Base-by-base conservation (phyloP, 2,329 filamentous ascomycete genomes). In the Neofusicoccum sp. region DNA sequence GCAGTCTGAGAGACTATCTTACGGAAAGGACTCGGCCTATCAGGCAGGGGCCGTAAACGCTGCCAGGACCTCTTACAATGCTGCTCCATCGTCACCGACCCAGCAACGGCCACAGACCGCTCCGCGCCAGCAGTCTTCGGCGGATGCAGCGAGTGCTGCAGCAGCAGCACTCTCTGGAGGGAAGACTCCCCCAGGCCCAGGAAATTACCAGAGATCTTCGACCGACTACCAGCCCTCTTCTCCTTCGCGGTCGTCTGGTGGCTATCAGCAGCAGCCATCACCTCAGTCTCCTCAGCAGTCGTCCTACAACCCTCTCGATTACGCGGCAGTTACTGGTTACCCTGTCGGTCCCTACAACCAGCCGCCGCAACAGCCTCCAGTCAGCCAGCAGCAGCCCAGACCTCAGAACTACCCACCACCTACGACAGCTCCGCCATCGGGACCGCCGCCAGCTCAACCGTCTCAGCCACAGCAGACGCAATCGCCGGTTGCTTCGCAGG, bases 301-400 rank as follows among this genome's bases (percentile, higher is more conserved):
- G 41, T 86, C 85, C 66, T 95, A 95, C 72, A 90, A 95, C 71
- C 90, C 90, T 30, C 86, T 85, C 26, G 88, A 88, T 64, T 95
- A 93, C 72, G 89, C 87, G 62, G 74, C 76, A 54, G 76, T 79
- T 34, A 72, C 71, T 53, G 69, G 66, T 36, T 75, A 75, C 63
- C 67, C 62, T 31, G 60, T 64, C 48, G 66, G 68, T 59, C 67
- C 69, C 63, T 65, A 65, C 56, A 69, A 69, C 68, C 76, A 66
- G 60, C 64, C 66, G 24, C 73, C 64, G 67, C 72, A 70, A 62
- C 74, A 65, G 57, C 76, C 51, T 74, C 76, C 60, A 4, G 33
- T 44, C 3, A 38, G 28, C 9, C 57, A 78, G 79, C 51, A 56
- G 3, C 51, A 36, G 38, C 72, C 80, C 79, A 61, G 48, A 40